A percentile compares a stretch with the other conserved stretches of the same genome.
These are phyloP conservation scores for Sicyos baderoa DNA, from an alignment of 306 rosid species.

Conservation along the genomic window DNA sequence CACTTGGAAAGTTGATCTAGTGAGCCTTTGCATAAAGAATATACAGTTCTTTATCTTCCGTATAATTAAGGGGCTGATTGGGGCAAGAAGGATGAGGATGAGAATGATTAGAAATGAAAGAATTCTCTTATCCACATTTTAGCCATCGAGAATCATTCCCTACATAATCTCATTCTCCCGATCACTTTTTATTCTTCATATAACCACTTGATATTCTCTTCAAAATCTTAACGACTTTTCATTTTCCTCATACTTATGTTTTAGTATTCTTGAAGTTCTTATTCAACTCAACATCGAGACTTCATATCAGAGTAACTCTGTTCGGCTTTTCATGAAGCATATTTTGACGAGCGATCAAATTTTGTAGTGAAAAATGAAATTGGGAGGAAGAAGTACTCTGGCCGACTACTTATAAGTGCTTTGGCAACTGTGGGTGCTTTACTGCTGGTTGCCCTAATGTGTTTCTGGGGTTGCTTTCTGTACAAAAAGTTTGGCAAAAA, in stretches of 20 bases:
- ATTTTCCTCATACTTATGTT: no score
- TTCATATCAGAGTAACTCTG: constrained; percentile 7
- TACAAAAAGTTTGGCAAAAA: constrained; percentile 83
- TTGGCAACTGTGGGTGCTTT: constrained; percentile 96
- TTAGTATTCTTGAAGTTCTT: constrained; percentile 12
- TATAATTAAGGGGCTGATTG: neutral
- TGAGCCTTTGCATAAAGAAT: neutral
- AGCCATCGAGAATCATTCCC: no score
- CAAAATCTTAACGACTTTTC: no score
- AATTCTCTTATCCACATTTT: no score
- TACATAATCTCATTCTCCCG: no score
- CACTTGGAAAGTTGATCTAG: neutral
- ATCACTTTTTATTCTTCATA: no score
- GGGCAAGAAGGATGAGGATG: no score
- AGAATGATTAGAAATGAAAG: no score
- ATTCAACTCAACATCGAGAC: neutral
- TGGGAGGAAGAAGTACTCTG: constrained; percentile 79
- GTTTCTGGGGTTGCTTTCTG: constrained; percentile 99
- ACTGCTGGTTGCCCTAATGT: constrained; percentile 98
- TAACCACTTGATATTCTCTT: no score
- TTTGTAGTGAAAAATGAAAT: constrained; percentile 49
- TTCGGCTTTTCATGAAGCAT: neutral
- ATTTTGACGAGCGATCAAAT: neutral
- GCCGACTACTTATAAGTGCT: constrained; percentile 89
- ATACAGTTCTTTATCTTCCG: neutral